Conservation (phyloP, 2,329 filamentous ascomycete genomes). For the Fusarium goolgardi region DNA sequence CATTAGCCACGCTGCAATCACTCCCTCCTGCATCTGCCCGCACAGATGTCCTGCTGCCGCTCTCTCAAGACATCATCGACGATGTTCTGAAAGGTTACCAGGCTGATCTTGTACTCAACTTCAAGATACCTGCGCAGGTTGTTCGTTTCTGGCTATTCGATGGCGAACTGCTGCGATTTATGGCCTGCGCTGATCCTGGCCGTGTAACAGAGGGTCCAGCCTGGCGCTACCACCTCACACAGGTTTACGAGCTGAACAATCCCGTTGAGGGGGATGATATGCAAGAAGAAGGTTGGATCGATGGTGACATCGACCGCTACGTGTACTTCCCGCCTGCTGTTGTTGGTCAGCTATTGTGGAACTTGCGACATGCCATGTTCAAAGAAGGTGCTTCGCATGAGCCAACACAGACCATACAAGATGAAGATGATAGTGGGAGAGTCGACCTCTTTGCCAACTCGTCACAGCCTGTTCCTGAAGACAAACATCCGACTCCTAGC, state of each 20-base stretch:
- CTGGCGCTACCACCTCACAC: constrained; percentile 48
- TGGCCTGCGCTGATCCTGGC: constrained; percentile 64
- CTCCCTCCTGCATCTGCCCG: constrained; percentile 62
- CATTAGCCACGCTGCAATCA: constrained; percentile 60
- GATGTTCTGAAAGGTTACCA: constrained; percentile 62
- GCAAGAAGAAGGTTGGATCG: constrained; percentile 66
- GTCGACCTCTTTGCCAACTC: constrained; percentile 42
- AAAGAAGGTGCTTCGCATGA: constrained; percentile 43
- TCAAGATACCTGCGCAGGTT: constrained; percentile 65
- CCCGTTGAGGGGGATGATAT: constrained; percentile 64
- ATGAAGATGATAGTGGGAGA: constrained; percentile 31
- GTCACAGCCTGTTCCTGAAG: constrained; percentile 22
- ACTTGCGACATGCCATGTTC: constrained; percentile 65
- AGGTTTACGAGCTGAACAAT: constrained; percentile 73
- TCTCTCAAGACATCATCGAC: constrained; percentile 60
- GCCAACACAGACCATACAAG: constrained; percentile 22
- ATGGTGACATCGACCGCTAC: constrained; percentile 62
- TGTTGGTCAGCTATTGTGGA: constrained; percentile 67
- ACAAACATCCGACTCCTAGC: constrained; percentile 37
- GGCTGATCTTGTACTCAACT: constrained; percentile 67
- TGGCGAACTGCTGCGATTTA: constrained; percentile 65
- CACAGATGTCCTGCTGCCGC: constrained; percentile 66
- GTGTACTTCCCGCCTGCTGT: constrained; percentile 67
- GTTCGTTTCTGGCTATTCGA: constrained; percentile 73
- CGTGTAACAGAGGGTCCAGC: constrained; percentile 46